Base-by-base conservation (phyloP, 2,329 filamentous ascomycete species). In the Botrytis cinerea region DNA sequence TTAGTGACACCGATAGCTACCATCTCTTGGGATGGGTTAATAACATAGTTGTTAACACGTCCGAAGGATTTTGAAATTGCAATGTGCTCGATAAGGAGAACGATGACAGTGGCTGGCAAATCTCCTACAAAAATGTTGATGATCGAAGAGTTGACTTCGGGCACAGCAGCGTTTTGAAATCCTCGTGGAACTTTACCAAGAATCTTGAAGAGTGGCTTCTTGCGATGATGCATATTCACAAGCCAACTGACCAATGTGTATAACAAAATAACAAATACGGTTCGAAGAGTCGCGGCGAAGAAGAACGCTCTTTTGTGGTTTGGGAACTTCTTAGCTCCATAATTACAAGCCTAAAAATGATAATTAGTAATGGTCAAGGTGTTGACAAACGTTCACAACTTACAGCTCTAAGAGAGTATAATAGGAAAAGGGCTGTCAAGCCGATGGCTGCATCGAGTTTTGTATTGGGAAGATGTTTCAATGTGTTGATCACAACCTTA, bases 1-100 rank as follows among this genome's bases (percentile, higher is more conserved):
- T 98, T 98, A 51, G 91, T 92, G 40, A 98, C 89, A 75, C 95
- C 95, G 77, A 98, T 97, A 35, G 94, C 95, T 64, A 99, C 93
- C 83, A 99, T 88, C 82, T 99, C 95, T 82, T 99, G 95, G 0
- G 95, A 98, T 0, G 96, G 95, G 78, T 98, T 91, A 81, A 99
- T 98, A 25, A 90, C 91, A 83, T 99, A 99, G 84, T 97, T 97
- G 85, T 98, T 98, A 78, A 98, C 89, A 74, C 95, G 89, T 16
- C 96, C 96, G 78, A 99, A 98, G 0, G 95, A 98, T 82, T 98
- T 99, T 28, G 95, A 94, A 76, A 98, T 98, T 66, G 95, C 94
- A 78, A 98, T 97, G 81, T 98, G 95, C 83, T 98, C 96, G 75
- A 98, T 97, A 51, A 98, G 87, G 73, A 98, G 87, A n/a, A 99